A percentile compares a stretch with the other conserved stretches of the same genome.
Evolutionary conservation across 2,329 filamentous ascomycete genomes (phyloP).

Genomic region (Calonectria multiphialidica): DNA sequence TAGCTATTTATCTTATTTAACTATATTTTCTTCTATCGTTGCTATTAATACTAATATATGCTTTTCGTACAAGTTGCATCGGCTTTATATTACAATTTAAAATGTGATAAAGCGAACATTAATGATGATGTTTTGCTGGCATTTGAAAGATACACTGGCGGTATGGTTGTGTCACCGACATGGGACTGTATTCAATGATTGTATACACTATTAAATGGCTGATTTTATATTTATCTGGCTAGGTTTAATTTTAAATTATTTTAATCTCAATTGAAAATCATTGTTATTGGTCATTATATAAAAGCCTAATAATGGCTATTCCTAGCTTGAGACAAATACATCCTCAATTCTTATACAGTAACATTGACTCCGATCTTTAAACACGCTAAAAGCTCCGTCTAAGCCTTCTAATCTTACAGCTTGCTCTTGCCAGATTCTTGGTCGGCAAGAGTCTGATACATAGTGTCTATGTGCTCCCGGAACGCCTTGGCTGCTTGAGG

Average conservation of each 20-base stretch:
- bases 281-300: not conserved
- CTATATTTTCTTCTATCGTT: not conserved
- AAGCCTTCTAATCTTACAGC: slow-evolving; percentile 36
- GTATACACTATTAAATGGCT: too few relatives aligned
- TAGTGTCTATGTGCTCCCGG: slow-evolving; percentile 63
- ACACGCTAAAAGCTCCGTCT: not conserved
- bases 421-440: slow-evolving; percentile 35
- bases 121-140: too few relatives aligned
- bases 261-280: not conserved
- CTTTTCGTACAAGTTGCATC: too few relatives aligned
- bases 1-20: not conserved
- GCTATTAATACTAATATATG: not conserved
- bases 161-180: too few relatives aligned
- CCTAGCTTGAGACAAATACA: not conserved
- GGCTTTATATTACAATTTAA: too few relatives aligned
- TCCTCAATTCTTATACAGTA: not conserved
- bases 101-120: too few relatives aligned
- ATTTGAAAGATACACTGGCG: too few relatives aligned
- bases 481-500: slow-evolving; percentile 67
- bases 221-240: not conserved
- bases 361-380: not conserved
- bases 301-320: not conserved
- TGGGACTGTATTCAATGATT: too few relatives aligned
- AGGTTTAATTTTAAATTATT: not conserved
- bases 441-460: slow-evolving; percentile 65